phyloP scores from a whole-genome alignment of 73 alveolate genomes.

The Uronychia binucleata region DNA sequence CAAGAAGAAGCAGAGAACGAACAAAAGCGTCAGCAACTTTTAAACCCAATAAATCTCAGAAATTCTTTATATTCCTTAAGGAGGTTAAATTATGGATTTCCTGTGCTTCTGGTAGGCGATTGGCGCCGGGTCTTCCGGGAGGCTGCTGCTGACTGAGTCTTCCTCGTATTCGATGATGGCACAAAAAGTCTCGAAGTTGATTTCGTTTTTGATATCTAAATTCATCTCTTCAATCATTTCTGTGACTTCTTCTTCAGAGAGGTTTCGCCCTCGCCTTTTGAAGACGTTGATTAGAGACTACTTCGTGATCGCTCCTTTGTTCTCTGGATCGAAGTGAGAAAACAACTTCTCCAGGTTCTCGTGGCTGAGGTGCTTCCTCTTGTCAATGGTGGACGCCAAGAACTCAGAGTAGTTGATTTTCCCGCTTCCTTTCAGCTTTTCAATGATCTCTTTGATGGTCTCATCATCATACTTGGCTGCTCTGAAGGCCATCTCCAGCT shows the following conservation, averaged over 20 bases:
- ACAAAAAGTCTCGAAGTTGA: neutral
- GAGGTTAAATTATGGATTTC: no score
- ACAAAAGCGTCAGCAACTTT: no score
- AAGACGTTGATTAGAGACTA: conserved; percentile 13
- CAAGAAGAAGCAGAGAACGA: no score
- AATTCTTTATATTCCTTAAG: no score
- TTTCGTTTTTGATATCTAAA: neutral
- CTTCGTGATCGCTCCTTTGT: conserved; percentile 28
- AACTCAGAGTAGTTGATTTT: conserved; percentile 33
- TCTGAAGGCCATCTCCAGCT: neutral
- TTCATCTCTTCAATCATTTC: conserved; percentile 17
- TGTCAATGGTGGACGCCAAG: conserved; percentile 38
- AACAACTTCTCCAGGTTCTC: conserved; percentile 13
- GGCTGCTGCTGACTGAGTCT: neutral
- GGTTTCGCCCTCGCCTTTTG: conserved; percentile 15
- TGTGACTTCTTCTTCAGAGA: conserved; percentile 4
- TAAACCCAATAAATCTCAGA: no score
- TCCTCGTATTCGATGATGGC: neutral
- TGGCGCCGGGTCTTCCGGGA: no score
- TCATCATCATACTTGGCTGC: neutral
- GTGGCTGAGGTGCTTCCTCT: conserved; percentile 5
- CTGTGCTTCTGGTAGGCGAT: no score
- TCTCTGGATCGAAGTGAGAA: conserved; percentile 30
- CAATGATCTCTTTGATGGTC: neutral
- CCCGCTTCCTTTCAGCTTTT: neutral